Conservation (phyloP, 257 asterid species). For the Forsythia viridissima region DNA sequence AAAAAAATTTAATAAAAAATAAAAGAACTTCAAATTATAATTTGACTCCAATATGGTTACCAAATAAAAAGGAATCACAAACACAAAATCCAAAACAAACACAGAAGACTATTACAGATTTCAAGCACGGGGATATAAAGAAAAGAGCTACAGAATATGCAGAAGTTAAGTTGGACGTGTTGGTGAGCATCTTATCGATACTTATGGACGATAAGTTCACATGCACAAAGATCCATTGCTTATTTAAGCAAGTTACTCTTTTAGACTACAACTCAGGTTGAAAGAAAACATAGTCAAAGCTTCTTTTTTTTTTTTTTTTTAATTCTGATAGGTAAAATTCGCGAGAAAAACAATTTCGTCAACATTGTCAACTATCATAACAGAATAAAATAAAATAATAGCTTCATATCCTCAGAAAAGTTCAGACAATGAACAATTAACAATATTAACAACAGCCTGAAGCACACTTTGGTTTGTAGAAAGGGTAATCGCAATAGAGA, state of each 20-base stretch:
- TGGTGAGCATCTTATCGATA: neutral
- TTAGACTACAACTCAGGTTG: neutral
- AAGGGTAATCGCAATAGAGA: neutral
- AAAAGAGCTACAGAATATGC: neutral
- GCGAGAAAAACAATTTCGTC: neutral
- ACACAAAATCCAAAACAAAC: neutral
- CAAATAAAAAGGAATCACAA: neutral
- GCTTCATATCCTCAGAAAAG: neutral
- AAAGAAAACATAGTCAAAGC: neutral
- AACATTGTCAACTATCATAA: neutral
- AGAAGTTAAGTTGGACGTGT: neutral
- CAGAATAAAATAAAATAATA: neutral
- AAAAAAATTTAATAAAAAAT: constrained; percentile 15
- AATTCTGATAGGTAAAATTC: neutral
- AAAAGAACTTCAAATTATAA: constrained; percentile 15
- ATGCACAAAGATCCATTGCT: neutral
- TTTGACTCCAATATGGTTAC: constrained; percentile 10
- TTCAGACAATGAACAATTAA: neutral
- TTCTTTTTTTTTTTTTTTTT: neutral
- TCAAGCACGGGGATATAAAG: neutral
- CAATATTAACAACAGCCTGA: neutral
- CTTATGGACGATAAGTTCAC: neutral
- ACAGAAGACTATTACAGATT: neutral
- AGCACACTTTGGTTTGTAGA: neutral
- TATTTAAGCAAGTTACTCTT: neutral